Conservation (phyloP, 192 early-diverging fungal genomes). For the Physocladia obscura region DNA sequence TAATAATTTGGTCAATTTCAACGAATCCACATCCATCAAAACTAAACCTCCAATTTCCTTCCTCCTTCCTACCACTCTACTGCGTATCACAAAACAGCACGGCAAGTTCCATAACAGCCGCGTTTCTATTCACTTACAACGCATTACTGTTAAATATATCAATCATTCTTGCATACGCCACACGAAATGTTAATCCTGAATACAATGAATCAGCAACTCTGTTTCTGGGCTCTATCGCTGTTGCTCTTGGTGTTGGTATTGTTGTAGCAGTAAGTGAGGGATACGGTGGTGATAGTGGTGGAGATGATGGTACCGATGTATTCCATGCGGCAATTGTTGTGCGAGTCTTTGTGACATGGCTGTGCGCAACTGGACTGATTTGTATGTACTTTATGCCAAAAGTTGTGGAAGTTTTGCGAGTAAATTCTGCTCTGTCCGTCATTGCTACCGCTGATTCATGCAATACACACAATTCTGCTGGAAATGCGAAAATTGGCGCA, state of each 20-base stretch:
- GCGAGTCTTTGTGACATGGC: too few relatives aligned
- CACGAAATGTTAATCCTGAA: constrained; percentile 6
- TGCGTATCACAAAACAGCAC: not conserved
- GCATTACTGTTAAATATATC: not conserved
- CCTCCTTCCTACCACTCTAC: not conserved
- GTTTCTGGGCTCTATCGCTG: not conserved
- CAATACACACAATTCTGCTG: too few relatives aligned
- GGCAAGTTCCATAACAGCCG: not conserved
- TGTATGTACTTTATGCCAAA: too few relatives aligned
- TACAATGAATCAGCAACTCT: constrained; percentile 15
- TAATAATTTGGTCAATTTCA: not conserved
- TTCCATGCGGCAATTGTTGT: too few relatives aligned
- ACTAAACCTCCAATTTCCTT: not conserved
- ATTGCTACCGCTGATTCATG: too few relatives aligned
- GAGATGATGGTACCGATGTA: too few relatives aligned
- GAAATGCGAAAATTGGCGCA: too few relatives aligned
- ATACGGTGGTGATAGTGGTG: too few relatives aligned
- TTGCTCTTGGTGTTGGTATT: not conserved
- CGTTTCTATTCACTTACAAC: not conserved
- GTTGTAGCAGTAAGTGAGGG: not conserved
- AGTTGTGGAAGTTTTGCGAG: too few relatives aligned
- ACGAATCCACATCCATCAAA: not conserved
- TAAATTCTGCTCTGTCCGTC: too few relatives aligned
- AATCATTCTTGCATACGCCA: not conserved
- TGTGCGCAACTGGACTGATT: too few relatives aligned